Evolutionary conservation across 179 eudicot species (phyloP).

Genomic region (Patellifolia procumbens): DNA sequence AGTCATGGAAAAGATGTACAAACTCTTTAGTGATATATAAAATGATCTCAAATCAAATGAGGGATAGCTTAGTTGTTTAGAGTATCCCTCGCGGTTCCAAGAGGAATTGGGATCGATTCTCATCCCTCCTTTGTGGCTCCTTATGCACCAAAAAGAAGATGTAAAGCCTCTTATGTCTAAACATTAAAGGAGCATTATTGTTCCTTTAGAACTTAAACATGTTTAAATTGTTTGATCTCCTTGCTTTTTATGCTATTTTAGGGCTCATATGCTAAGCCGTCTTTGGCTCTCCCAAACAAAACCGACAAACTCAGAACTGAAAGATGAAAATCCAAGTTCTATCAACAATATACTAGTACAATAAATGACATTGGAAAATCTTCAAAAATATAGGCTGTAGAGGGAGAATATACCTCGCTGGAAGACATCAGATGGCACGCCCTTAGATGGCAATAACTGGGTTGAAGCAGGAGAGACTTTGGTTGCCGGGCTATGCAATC

Average conservation of each 20-base stretch:
- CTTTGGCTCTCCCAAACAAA: background rate
- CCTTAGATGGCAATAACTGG: constrained; percentile 52
- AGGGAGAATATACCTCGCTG: constrained; percentile 49
- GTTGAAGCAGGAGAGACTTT: constrained; percentile 42
- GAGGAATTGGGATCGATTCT: too few relatives aligned
- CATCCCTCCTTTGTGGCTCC: too few relatives aligned
- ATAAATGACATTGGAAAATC: too few relatives aligned
- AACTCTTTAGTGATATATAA: too few relatives aligned
- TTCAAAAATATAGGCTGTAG: background rate
- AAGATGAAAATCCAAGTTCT: background rate
- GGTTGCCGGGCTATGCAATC: constrained; percentile 35
- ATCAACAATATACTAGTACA: background rate
- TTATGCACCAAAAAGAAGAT: too few relatives aligned
- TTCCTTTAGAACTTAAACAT: background rate
- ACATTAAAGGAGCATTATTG: background rate
- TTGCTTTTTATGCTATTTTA: background rate
- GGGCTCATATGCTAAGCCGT: background rate
- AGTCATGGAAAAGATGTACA: too few relatives aligned
- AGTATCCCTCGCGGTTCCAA: too few relatives aligned
- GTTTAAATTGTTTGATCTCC: too few relatives aligned
- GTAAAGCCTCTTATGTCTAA: background rate
- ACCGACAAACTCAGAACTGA: background rate
- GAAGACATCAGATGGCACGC: constrained; percentile 42
- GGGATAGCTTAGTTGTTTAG: too few relatives aligned
- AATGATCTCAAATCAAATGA: too few relatives aligned